phyloP scores from a whole-genome alignment of 2,329 filamentous ascomycete species.

The Penicillium hesseltinei region DNA sequence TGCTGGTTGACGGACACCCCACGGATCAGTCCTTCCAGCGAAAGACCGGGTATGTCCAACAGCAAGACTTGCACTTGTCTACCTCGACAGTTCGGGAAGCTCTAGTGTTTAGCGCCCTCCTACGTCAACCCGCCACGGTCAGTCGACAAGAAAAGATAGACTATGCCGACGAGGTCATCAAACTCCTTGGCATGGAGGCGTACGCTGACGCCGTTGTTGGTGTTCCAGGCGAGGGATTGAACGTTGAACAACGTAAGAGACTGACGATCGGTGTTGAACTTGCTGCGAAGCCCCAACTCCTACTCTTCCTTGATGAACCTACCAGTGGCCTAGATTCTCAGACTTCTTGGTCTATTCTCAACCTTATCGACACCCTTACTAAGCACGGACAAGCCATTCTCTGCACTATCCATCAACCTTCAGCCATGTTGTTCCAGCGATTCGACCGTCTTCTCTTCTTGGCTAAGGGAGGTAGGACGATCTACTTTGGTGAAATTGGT shows the following conservation, averaged over 20 bases:
- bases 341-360: constrained; percentile 1
- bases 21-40: constrained; percentile 59
- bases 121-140: constrained; percentile 74
- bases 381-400: constrained; percentile 2
- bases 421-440: constrained; percentile 1
- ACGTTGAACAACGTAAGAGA: constrained; percentile 60
- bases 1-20: constrained; percentile 62
- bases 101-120: constrained; percentile 75
- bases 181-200: constrained; percentile 81
- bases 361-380: background rate
- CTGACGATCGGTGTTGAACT: constrained; percentile 6
- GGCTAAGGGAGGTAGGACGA: constrained; percentile 61
- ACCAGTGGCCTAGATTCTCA: constrained; percentile 1
- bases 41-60: constrained; percentile 66
- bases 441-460: constrained; percentile 50
- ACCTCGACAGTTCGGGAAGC: constrained; percentile 86
- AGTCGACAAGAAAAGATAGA: constrained; percentile 71
- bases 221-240: constrained; percentile 72
- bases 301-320: constrained; percentile 4
- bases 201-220: constrained; percentile 86
- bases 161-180: constrained; percentile 79
- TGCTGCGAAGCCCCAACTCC: background rate
- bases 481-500: constrained; percentile 67
- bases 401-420: constrained; percentile 4
- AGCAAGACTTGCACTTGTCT: constrained; percentile 73